These are phyloP conservation scores for Xylariaceae sp. DNA, from an alignment of 2,329 filamentous ascomycete species.

Conservation along the genomic window DNA sequence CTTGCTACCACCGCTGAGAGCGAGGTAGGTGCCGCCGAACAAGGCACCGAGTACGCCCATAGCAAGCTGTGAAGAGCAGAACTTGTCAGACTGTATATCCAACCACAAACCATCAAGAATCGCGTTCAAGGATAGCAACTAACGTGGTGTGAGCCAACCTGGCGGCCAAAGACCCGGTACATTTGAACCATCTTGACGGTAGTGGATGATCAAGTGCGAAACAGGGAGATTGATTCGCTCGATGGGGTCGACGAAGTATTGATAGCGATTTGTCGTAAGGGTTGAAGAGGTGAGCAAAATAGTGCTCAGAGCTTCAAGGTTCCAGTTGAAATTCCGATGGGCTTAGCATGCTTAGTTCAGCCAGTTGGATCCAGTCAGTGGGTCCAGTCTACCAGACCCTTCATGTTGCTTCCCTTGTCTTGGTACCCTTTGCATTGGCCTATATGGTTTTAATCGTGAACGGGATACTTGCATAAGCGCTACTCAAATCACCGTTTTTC, in stretches of 20 bases:
- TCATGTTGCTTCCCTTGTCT: no score
- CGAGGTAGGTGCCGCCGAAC: constrained; percentile 55
- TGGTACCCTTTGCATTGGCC: constrained; percentile 14
- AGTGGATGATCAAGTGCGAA: constrained; percentile 34
- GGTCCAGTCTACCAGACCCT: no score
- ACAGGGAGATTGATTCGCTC: constrained; percentile 27
- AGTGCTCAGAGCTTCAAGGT: constrained; percentile 38
- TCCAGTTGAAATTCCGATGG: constrained; percentile 35
- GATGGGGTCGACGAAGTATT: constrained; percentile 30
- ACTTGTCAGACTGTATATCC: constrained; percentile 26
- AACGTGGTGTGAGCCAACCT: constrained; percentile 67
- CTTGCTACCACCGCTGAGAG: constrained; percentile 53
- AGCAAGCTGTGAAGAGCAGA: constrained; percentile 53
- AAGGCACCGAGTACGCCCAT: constrained; percentile 61
- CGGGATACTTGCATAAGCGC: constrained; percentile 13
- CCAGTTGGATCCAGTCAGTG: no score
- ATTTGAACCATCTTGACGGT: constrained; percentile 53
- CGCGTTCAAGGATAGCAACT: constrained; percentile 40
- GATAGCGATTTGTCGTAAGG: constrained; percentile 26
- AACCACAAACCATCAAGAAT: not conserved
- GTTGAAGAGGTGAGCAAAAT: constrained; percentile 37
- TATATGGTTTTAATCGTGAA: constrained; percentile 11
- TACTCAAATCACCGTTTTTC: no score
- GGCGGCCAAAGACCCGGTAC: constrained; percentile 64
- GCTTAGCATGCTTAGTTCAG: no score